Percentiles rank a stretch among this genome's conserved stretches.
Conservation (phyloP, 2,329 filamentous ascomycete genomes). For the Exophiala xenobiotica region DNA sequence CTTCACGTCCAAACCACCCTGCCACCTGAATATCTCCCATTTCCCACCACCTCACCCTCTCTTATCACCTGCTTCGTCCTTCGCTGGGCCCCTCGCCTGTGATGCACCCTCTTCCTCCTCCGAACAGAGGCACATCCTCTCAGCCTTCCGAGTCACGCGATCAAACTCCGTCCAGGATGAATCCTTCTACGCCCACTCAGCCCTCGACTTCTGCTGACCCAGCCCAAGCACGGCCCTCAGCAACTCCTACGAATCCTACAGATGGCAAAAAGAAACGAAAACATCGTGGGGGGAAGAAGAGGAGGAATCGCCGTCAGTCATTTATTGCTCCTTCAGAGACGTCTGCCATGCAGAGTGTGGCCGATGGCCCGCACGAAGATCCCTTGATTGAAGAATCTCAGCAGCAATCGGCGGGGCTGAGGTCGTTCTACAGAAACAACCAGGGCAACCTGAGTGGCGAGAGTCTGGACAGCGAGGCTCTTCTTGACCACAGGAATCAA, state of each 20-base stretch:
- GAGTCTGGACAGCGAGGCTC: slow-evolving; percentile 82
- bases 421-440: slow-evolving; percentile 56
- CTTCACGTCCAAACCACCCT: too few species aligned
- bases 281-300: slow-evolving; percentile 76
- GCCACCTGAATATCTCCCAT: too few species aligned
- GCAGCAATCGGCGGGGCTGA: slow-evolving; percentile 39
- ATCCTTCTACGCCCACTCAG: slow-evolving; percentile 4
- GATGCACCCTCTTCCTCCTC: slow-evolving; percentile 32
- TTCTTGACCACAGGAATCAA: slow-evolving; percentile 78
- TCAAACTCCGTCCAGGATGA: slow-evolving; percentile 9
- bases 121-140: slow-evolving; percentile 16
- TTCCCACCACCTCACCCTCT: background rate
- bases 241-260: slow-evolving; percentile 3
- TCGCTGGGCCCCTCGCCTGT: background rate
- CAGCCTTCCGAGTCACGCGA: slow-evolving; percentile 16
- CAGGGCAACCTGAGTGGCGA: slow-evolving; percentile 70
- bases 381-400: slow-evolving; percentile 33
- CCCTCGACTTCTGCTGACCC: background rate
- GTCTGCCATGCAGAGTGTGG: slow-evolving; percentile 32
- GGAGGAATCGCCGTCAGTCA: slow-evolving; percentile 72
- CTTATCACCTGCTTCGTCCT: background rate
- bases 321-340: slow-evolving; percentile 67
- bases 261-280: slow-evolving; percentile 62
- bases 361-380: slow-evolving; percentile 38
- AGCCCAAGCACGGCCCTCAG: background rate